A percentile compares a stretch with the other conserved stretches of the same genome.
Evolutionary conservation across 1,284 basidiomycete species (phyloP).

Genomic region (Cryptococcus wingfieldii): DNA sequence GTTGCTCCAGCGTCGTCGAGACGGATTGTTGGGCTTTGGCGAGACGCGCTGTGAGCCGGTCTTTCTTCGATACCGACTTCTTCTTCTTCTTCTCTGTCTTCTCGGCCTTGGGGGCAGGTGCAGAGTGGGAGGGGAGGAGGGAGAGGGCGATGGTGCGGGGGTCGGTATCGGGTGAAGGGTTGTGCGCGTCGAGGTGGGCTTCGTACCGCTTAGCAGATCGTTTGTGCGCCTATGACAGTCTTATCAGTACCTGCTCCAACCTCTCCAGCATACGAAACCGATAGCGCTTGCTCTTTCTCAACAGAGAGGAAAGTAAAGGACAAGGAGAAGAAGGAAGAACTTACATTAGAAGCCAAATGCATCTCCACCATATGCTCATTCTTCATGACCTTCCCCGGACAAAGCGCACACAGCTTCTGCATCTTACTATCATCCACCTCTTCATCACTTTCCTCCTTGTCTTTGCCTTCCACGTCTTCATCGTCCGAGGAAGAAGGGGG

Average conservation of each 20-base stretch:
- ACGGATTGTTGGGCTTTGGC: too few relatives aligned
- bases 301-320: background rate
- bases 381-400: constrained; percentile 70
- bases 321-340: constrained; percentile 39
- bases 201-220: constrained; percentile 29
- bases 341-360: constrained; percentile 64
- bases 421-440: background rate
- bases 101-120: background rate
- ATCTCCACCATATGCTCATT: constrained; percentile 58
- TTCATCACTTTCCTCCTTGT: background rate
- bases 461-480: background rate
- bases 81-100: constrained; percentile 1
- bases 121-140: constrained; percentile 17
- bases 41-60: background rate
- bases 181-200: constrained; percentile 9
- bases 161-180: constrained; percentile 15
- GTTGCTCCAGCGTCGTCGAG: background rate
- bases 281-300: too few relatives aligned
- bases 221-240: constrained; percentile 22
- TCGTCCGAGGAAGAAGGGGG: background rate
- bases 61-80: constrained; percentile 2
- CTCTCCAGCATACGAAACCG: too few relatives aligned
- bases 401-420: constrained; percentile 62
- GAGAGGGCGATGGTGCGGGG: constrained; percentile 30
- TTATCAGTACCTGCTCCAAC: background rate